Base-by-base conservation (phyloP, 2,329 filamentous ascomycete genomes). In the Fusarium ramigenum region DNA sequence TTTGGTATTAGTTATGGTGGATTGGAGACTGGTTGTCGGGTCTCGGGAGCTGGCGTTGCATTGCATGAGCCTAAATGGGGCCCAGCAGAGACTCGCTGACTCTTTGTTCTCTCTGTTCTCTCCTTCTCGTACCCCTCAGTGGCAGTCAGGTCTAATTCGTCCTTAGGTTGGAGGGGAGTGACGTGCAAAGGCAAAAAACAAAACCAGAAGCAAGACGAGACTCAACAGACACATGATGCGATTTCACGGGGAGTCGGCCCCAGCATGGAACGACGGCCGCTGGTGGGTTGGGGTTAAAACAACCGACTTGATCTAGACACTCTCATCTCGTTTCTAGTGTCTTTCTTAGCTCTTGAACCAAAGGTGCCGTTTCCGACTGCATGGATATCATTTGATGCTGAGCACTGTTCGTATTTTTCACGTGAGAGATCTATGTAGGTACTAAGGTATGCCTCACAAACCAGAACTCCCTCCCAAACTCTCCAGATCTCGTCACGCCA, bases 1-100 rank as follows among this genome's bases (percentile, higher is more conserved):
- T 67, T 67, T 66, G 30, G 63, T 32, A 75, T 77, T 68, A 72
- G 71, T 61, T 70, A 72, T 74, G 72, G 70, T 74, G 74, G 72
- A 70, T 74, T 73, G 61, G 60, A 69, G 75, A 74, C 60, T 69
- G 63, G 69, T 44, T 68, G 68, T 66, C 68, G 68, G 70, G 44
- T 60, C 42, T 69, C 59, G 66, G 66, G 46, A 65, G 59, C 59
- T 69, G 59, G 59, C 52, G 66, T 69, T 74, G 69, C 73, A 77
- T 75, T 73, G 71, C 75, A 77, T 77, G 54, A 63, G 70, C 69
- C 50, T 70, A 63, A 69, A 58, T 60, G 40, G 40, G 56, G 49
- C 39, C 54, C 36, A 53, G 39, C 40, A 47, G 46, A 66, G 36
- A 63, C 46, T 49, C 39, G 21, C 42, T 40, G 46, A 46, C 50